These are phyloP conservation scores for Chaetomium sp. DNA, from an alignment of 2,329 filamentous ascomycete genomes.

Conservation along the genomic window DNA sequence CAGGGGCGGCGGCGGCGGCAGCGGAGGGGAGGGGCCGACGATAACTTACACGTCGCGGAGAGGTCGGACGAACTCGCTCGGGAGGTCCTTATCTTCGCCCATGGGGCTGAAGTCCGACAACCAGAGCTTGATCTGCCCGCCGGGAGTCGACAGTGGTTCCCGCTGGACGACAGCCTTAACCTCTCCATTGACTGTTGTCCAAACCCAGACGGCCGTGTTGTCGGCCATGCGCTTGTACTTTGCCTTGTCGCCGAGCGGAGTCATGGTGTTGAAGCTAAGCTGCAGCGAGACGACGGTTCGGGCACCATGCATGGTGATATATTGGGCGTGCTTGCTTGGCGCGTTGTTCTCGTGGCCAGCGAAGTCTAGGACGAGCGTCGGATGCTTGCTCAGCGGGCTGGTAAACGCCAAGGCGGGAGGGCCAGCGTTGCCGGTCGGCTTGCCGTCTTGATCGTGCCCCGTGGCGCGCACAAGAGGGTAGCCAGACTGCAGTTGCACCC, in stretches of 20 bases:
- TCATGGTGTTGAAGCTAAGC: neutral
- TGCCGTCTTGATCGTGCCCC: neutral
- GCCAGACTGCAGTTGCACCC: neutral
- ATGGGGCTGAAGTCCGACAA: neutral
- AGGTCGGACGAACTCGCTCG: neutral
- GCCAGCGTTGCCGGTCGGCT: neutral
- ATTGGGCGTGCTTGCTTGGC: neutral
- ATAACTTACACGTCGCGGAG: neutral
- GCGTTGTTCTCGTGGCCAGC: neutral
- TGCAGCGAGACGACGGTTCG: neutral
- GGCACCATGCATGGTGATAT: neutral
- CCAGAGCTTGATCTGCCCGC: neutral
- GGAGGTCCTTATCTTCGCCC: neutral
- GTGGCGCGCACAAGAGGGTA: neutral
- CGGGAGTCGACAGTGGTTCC: neutral
- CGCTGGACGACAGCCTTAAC: neutral
- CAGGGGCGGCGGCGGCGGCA: no score
- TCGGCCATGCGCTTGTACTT: neutral
- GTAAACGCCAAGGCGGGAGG: neutral
- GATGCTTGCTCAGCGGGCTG: rapidly evolving
- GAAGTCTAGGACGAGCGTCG: neutral
- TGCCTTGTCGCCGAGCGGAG: neutral
- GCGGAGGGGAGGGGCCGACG: neutral
- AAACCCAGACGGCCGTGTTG: neutral
- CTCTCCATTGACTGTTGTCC: neutral